Percentiles rank a stretch among this genome's conserved stretches.
phyloP scores from a whole-genome alignment of 2,329 filamentous ascomycete genomes.

The Neonectria sp. region DNA sequence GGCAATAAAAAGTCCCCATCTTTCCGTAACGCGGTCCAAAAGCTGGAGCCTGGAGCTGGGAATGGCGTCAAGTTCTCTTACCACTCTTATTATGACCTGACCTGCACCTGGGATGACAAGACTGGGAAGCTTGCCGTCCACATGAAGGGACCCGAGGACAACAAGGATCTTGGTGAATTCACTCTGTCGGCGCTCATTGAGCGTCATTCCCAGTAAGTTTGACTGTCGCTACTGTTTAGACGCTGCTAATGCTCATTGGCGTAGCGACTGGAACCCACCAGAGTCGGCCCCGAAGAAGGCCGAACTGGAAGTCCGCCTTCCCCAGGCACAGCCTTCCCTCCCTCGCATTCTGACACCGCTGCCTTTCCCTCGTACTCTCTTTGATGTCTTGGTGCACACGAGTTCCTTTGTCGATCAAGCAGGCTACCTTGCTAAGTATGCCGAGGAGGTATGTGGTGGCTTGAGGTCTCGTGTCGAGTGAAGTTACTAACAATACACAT shows the following conservation, averaged over 20 bases:
- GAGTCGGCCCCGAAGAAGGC: slow-evolving; percentile 7
- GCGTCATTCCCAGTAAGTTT: slow-evolving; percentile 32
- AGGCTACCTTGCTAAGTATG: slow-evolving; percentile 40
- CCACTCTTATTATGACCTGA: slow-evolving; percentile 31
- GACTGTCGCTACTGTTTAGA: accelerated
- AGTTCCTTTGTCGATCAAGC: slow-evolving; percentile 35
- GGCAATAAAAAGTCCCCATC: slow-evolving; percentile 25
- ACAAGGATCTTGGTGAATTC: slow-evolving; percentile 24
- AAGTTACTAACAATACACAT: background rate
- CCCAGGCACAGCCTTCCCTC: slow-evolving; percentile 30
- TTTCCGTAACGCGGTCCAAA: slow-evolving; percentile 17
- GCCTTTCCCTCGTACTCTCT: slow-evolving; percentile 30
- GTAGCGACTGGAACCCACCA: slow-evolving; percentile 25
- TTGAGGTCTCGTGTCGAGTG: background rate
- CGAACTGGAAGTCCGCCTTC: slow-evolving; percentile 33
- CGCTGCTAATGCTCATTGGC: background rate
- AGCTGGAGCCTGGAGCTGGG: background rate
- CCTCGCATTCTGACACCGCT: slow-evolving; percentile 23
- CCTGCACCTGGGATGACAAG: slow-evolving; percentile 31
- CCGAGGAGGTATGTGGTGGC: slow-evolving; percentile 23
- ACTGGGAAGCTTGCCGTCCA: slow-evolving; percentile 29
- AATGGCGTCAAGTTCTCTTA: slow-evolving; percentile 30
- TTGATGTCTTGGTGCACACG: slow-evolving; percentile 33
- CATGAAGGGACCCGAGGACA: slow-evolving; percentile 9
- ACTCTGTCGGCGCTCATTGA: slow-evolving; percentile 27